Evolutionary conservation across 257 asterid genomes (phyloP), one percentile per base, ranked within the genome.

Genomic region (Solanum pimpinellifolium): DNA sequence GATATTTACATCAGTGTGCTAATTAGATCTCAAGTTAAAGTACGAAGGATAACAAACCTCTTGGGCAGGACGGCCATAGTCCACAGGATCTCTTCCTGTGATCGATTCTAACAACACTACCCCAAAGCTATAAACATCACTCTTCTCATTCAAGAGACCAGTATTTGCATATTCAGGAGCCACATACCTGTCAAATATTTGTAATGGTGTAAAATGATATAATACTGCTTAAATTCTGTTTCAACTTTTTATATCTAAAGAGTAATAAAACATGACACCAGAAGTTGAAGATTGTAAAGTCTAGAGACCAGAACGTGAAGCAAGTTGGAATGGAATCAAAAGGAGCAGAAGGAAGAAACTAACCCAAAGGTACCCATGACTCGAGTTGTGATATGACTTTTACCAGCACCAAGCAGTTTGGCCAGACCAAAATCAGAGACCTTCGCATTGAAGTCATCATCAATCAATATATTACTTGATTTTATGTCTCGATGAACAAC

Each of bases 291-390:
- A 49, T 20, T 47, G 29, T 47, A 80, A 80, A 77, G 7, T 31
- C 65, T 37, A 25, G 35, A 76, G 65, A 78, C 65, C 65, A 78
- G 42, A 47, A 47, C 44, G 29, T 29, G 29, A 80, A 47, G 37
- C 20, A 5, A 49, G 69, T 20, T 5, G 85, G 29, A 27, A 49
- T 20, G 6, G 47, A 49, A 49, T 81, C 46, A 27, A 83, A 60
- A 83, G 42, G 10, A 83, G 37, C 13, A 25, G n/a, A 76, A 85
- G 74, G 35, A 52, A 89, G 85, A 85, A 85, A 90, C 96, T 89
- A 74, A 96, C 98, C 99, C 99, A 35, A 96, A 96, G 87, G 99
- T 96, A 44, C 99, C 99, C 99, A 95, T 96, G 89, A 96, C 99
- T 56, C 98, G 93, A 76, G 98, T 96, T 15, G 99, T 94, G 69